These are phyloP conservation scores for Fusarium solani-melongenae DNA, from an alignment of 2,329 filamentous ascomycete genomes.

Conservation along the genomic window DNA sequence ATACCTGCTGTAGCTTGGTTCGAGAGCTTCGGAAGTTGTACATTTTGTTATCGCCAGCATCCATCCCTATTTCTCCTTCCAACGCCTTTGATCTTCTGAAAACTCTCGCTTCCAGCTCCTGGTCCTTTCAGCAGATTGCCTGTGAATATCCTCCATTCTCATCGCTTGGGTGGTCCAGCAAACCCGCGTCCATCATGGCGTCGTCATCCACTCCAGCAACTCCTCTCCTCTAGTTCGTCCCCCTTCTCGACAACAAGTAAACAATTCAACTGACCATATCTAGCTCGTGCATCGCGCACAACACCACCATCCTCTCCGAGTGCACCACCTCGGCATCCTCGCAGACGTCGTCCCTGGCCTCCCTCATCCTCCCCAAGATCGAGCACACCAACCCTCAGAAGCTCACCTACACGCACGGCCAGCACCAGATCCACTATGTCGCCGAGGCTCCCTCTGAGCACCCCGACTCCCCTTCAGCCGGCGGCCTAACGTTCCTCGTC, in stretches of 20 bases:
- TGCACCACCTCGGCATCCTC: slow-evolving; percentile 88
- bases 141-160: neutral
- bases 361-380: slow-evolving; percentile 95
- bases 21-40: slow-evolving; percentile 37
- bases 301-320: slow-evolving; percentile 92
- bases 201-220: slow-evolving; percentile 76
- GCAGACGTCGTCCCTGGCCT: slow-evolving; percentile 87
- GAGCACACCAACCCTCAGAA: slow-evolving; percentile 83
- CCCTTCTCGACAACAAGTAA: neutral
- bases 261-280: neutral
- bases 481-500: slow-evolving; percentile 91
- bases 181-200: slow-evolving; percentile 63
- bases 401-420: slow-evolving; percentile 92
- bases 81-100: slow-evolving; percentile 11
- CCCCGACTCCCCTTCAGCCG: slow-evolving; percentile 68
- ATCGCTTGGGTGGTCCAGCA: neutral
- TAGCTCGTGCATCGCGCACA: slow-evolving; percentile 93
- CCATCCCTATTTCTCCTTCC: neutral
- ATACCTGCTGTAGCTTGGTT: neutral
- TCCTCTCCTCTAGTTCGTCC: slow-evolving; percentile 77
- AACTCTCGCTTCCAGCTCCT: neutral
- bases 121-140: neutral
- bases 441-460: slow-evolving; percentile 81
- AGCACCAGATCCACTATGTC: slow-evolving; percentile 95
- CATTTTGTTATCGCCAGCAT: slow-evolving; percentile 3